Percentiles rank a stretch among this genome's conserved stretches.
Conservation (phyloP, 1,284 basidiomycete species). For the Papiliotrema terrestris region DNA sequence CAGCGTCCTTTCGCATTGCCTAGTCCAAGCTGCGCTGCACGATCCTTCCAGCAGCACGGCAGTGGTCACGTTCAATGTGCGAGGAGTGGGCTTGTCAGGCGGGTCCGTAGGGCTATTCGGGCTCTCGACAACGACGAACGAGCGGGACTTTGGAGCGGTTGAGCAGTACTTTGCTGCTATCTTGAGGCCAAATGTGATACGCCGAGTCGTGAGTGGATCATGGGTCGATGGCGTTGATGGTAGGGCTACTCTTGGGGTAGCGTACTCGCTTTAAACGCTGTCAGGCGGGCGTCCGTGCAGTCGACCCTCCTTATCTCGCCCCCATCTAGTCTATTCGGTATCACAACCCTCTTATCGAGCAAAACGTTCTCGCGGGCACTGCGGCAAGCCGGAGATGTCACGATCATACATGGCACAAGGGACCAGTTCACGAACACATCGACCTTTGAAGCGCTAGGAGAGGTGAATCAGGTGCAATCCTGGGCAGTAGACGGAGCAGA, state of each 20-base stretch:
- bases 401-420: constrained; percentile 27
- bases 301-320: constrained; percentile 38
- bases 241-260: constrained; percentile 46
- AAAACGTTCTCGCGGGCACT: constrained; percentile 14
- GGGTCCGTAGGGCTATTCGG: constrained; percentile 27
- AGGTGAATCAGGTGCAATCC: constrained; percentile 1
- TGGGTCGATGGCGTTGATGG: not conserved
- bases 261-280: constrained; percentile 20
- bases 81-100: constrained; percentile 32
- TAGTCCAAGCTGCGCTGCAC: constrained; percentile 3
- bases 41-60: constrained; percentile 10
- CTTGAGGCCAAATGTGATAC: constrained; percentile 12
- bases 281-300: not conserved
- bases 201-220: constrained; percentile 19
- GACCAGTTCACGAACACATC: constrained; percentile 36
- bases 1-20: constrained; percentile 26
- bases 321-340: constrained; percentile 30
- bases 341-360: constrained; percentile 23
- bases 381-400: constrained; percentile 9
- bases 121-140: constrained; percentile 23
- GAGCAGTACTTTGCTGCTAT: constrained; percentile 20
- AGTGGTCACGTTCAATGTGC: constrained; percentile 36
- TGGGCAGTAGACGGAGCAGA: constrained; percentile 30
- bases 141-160: constrained; percentile 32
- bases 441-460: constrained; percentile 13